Conservation (phyloP, 345 rosid species). For the Brassica carinata region DNA sequence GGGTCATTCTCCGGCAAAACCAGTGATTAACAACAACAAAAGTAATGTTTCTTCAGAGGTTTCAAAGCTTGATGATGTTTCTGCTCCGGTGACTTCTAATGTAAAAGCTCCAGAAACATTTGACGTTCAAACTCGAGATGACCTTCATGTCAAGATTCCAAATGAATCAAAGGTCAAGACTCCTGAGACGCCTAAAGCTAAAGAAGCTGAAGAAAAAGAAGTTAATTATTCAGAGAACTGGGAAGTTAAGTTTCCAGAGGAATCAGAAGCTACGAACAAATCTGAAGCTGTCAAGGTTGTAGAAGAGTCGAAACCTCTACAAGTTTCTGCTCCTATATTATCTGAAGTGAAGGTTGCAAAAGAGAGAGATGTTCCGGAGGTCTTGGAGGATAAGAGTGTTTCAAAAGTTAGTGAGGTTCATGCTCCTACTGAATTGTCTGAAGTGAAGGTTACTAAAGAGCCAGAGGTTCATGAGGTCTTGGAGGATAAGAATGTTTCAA, state of each 20-base stretch:
- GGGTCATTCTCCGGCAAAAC: slow-evolving; percentile 6
- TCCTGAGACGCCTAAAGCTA: slow-evolving; percentile 32
- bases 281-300: slow-evolving; percentile 3
- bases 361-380: slow-evolving; percentile 13
- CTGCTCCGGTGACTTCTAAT: not conserved
- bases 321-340: not conserved
- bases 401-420: not conserved
- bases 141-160: slow-evolving; percentile 32
- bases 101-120: slow-evolving; percentile 18
- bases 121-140: slow-evolving; percentile 23
- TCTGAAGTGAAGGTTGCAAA: slow-evolving; percentile 24
- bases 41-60: slow-evolving; percentile 17
- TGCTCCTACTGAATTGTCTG: not conserved
- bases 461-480: slow-evolving; percentile 7
- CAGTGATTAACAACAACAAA: slow-evolving; percentile 6
- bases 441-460: slow-evolving; percentile 15
- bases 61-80: slow-evolving; percentile 19
- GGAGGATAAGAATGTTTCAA: slow-evolving; percentile 15
- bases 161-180: slow-evolving; percentile 7
- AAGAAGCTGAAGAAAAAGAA: slow-evolving; percentile 5
- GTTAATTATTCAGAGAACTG: slow-evolving; percentile 21
- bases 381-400: slow-evolving; percentile 23
- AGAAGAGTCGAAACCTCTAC: slow-evolving; percentile 8
- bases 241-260: slow-evolving; percentile 40
- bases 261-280: slow-evolving; percentile 15